Conservation (phyloP, 202 grass and related monocot species). For the Panicum hallii region DNA sequence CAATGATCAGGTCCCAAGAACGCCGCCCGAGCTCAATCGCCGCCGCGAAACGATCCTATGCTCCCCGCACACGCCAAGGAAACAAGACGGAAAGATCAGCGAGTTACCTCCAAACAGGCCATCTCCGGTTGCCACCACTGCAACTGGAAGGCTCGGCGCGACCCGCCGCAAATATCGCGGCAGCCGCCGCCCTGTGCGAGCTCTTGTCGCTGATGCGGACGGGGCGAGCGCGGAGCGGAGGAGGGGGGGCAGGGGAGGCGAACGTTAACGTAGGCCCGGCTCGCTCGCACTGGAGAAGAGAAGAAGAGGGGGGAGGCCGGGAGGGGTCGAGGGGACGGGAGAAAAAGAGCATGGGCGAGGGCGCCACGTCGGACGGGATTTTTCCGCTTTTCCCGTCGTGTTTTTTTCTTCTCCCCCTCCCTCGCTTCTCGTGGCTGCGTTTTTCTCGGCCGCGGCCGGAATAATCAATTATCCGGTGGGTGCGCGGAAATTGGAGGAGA, state of each 20-base stretch:
- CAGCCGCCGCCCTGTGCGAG: background rate
- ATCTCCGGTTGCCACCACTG: background rate
- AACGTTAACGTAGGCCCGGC: slow-evolving; percentile 37
- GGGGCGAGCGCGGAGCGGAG: background rate
- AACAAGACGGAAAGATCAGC: background rate
- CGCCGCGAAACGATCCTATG: background rate
- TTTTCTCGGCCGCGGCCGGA: slow-evolving; percentile 27
- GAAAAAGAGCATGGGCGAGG: slow-evolving; percentile 59
- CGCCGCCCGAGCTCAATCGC: background rate
- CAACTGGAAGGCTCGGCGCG: no score
- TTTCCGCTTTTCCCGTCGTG: slow-evolving; percentile 34
- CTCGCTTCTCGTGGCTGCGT: slow-evolving; percentile 28
- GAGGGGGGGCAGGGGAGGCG: background rate
- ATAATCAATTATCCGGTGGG: slow-evolving; percentile 33
- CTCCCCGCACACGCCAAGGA: background rate
- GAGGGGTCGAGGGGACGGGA: slow-evolving; percentile 17
- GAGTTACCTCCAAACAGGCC: slow-evolving; percentile 41
- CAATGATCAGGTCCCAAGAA: background rate
- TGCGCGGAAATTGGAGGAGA: background rate
- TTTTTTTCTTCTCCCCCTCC: background rate
- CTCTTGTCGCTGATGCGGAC: background rate
- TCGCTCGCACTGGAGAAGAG: slow-evolving; percentile 33
- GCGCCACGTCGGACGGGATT: slow-evolving; percentile 77
- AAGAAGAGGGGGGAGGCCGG: background rate
- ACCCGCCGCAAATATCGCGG: background rate